These are phyloP conservation scores for Zanthoxylum bungeanum DNA, from an alignment of 345 rosid genomes.

Conservation along the genomic window DNA sequence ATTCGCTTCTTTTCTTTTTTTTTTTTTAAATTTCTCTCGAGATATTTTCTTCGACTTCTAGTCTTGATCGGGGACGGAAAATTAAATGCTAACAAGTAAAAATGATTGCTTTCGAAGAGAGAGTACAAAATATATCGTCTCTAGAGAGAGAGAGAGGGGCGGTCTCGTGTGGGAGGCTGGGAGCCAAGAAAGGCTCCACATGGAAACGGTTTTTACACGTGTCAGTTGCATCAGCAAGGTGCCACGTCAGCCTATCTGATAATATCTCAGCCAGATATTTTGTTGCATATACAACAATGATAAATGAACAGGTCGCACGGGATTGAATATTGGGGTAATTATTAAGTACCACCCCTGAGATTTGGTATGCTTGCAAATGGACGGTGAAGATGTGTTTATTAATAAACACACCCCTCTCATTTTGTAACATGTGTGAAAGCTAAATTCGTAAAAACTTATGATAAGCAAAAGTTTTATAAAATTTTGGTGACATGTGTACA, in stretches of 20 bases:
- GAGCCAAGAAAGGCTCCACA: slow-evolving; percentile 40
- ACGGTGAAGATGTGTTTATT: too few relatives aligned
- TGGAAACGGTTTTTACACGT: slow-evolving; percentile 67
- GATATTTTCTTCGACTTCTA: slow-evolving; percentile 3
- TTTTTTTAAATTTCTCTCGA: not conserved
- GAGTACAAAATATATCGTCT: not conserved
- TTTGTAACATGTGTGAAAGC: too few relatives aligned
- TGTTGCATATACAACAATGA: too few relatives aligned
- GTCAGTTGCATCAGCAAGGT: slow-evolving; percentile 10
- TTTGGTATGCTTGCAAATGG: too few relatives aligned
- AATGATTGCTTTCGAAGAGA: not conserved
- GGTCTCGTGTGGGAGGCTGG: slow-evolving; percentile 8
- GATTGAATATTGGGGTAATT: too few relatives aligned
- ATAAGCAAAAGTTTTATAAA: too few relatives aligned
- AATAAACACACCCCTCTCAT: too few relatives aligned
- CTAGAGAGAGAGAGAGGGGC: slow-evolving; percentile 18
- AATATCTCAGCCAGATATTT: slow-evolving; percentile 63
- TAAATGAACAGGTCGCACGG: too few relatives aligned
- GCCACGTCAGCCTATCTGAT: slow-evolving; percentile 40
- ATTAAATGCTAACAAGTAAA: slow-evolving; percentile 6
- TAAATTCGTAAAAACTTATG: too few relatives aligned
- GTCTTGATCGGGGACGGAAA: not conserved
- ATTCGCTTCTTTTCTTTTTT: not conserved
- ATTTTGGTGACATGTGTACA: too few relatives aligned
- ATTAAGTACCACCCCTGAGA: too few relatives aligned